Evolutionary conservation across 768 basidiomycete genomes (phyloP), one percentile per base, ranked within the genome.

Genomic region (Peribolospora baueri): DNA sequence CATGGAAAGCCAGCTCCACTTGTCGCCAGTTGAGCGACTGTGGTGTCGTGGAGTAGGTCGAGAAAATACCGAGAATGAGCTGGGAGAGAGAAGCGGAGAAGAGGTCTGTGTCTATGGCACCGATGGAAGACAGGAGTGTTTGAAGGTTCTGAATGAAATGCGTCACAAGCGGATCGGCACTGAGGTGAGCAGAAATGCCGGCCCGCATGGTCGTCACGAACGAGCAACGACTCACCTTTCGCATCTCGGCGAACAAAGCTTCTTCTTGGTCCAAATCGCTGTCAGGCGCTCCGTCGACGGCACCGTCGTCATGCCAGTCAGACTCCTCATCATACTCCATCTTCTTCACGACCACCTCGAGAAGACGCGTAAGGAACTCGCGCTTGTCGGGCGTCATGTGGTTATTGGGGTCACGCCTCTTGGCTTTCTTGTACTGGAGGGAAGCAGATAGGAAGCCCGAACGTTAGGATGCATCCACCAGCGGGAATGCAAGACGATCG

Each of bases 1-100:
- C 73, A 66, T 87, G 87, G n/a, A 91, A 71, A 0, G 84, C 87
- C 14, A 97, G 74, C 67, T 98, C 93, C 3, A 83, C 85, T 59
- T 90, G 81, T 61, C 86, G 79, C 93, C 93, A 97, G 57, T 82
- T 75, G 42, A 93, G 67, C 13, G 72, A 65, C 0, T 75, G 67
- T 25, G 25, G 25, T 25, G 25, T 25, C 25, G 25, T 25, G 25
- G 25, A 25, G 25, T 25, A 25, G 0, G 82, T 77, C 57, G 70
- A 79, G 41, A 93, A 73, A 0, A 84, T 90, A 57, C 75, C 75
- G 57, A 82, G 66, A 7, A 85, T 79, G 39, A 86, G 74, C 5
- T 75, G 73, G 41, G 77, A 76, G 6, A 95, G 77, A 0, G 81
- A 78, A 11, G 76, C 75, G 1, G 82, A 82, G 54, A 90, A 87